These are phyloP conservation scores for Kondoa subrosea DNA, from an alignment of 768 basidiomycete genomes.

Conservation along the genomic window DNA sequence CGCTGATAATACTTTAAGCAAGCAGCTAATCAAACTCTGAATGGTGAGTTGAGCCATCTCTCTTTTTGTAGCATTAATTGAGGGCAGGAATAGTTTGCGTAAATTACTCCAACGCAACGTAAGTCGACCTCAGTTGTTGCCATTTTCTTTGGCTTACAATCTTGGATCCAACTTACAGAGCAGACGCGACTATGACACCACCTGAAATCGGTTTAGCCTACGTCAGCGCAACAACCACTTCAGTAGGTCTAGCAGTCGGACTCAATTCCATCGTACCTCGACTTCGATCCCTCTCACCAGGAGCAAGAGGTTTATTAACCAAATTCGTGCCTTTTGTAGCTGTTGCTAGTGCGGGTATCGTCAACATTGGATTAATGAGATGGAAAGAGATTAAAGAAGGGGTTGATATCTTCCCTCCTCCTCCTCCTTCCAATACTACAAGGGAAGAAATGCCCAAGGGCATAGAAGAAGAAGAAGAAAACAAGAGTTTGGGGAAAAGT, in stretches of 20 bases:
- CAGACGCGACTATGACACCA: not conserved
- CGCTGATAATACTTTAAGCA: constrained; percentile 25
- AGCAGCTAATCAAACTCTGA: constrained; percentile 35
- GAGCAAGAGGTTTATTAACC: constrained; percentile 19
- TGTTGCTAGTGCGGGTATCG: constrained; percentile 35
- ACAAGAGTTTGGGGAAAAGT: constrained; percentile 30
- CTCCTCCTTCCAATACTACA: too few relatives aligned
- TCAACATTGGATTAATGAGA: constrained; percentile 31
- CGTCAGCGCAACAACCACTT: constrained; percentile 33
- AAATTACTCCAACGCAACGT: constrained; percentile 35
- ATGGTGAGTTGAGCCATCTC: constrained; percentile 28
- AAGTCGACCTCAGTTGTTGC: too few relatives aligned
- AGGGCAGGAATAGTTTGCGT: constrained; percentile 19
- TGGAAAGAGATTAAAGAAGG: constrained; percentile 38
- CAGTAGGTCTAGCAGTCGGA: constrained; percentile 34
- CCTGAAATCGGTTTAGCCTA: constrained; percentile 28
- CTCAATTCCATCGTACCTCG: constrained; percentile 33
- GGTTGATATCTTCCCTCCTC: constrained; percentile 29
- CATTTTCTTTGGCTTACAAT: not conserved
- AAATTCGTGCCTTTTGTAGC: constrained; percentile 33
- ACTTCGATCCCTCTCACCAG: constrained; percentile 16
- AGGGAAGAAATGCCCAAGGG: too few relatives aligned
- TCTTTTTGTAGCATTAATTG: not conserved
- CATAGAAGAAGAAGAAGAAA: constrained; percentile 11
- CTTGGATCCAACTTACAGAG: not conserved